Base-by-base conservation (phyloP, 192 early-diverging fungal genomes). In the Funneliformis mosseae region DNA sequence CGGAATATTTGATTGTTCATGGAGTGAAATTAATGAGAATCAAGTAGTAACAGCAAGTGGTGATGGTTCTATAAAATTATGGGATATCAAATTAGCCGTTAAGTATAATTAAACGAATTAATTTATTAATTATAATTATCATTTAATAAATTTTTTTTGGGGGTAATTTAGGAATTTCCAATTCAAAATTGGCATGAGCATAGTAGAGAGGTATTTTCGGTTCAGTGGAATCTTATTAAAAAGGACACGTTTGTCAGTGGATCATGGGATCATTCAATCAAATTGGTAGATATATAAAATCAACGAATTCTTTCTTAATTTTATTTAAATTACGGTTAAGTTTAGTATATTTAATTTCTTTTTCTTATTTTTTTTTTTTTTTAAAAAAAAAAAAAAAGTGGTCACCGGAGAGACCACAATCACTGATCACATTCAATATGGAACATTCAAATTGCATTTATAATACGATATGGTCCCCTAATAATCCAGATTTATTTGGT, bases 371-470 rank as follows among this genome's bases (percentile, higher is more conserved):
- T 59, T 74, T 23, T 78, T 27, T 25, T 46, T 64, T 61, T 39
- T 25, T 61, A 39, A 18, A 41, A 78, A 55, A 18, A 18, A 55
- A 48, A 48, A 55, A 55, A 55, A 18, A 96, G 94, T 99, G 98
- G 98, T 90, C 84, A 60, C 98, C 97, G 14, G 92, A 93, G 74
- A 74, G 77, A 14, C 91, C 93, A 1, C 81, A 88, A 48, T 97
- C 97, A 60, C 81, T 98, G 68, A 84, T 87, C 48, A 98, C 96
- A 12, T 99, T 89, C 83, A 88, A 55, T 55, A 14, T 89, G n/a
- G 97, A 95, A 63, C 98, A 99, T 84, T 90, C 90, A 1, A 90
- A 93, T 21, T 99, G 98, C 84, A 92, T 99, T n/a, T 99, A 99
- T 80, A 89, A 89, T 45, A 91, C 94, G 11, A 83, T 87, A 11